These are phyloP conservation scores for Podila minutissima DNA, from an alignment of 192 early-diverging fungal genomes.

Conservation along the genomic window DNA sequence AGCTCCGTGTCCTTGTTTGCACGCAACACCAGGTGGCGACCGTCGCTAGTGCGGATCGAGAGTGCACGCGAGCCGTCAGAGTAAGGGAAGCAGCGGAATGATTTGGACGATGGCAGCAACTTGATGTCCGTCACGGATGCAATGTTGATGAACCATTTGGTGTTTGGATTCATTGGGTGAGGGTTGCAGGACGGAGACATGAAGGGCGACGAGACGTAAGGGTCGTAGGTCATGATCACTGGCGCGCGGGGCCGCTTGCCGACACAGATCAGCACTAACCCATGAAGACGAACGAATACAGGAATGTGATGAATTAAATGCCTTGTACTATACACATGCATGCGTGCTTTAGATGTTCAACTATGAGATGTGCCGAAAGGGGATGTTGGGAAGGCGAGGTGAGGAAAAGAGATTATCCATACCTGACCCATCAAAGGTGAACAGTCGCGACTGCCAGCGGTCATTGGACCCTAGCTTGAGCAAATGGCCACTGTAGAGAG, in stretches of 20 bases:
- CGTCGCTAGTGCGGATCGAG: constrained; percentile 23
- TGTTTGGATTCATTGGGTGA: constrained; percentile 34
- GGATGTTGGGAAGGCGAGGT: not conserved
- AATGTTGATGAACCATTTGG: constrained; percentile 38
- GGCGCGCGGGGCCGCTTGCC: constrained; percentile 26
- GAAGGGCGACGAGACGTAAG: constrained; percentile 37
- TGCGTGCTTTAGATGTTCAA: too few relatives aligned
- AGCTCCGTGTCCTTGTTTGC: constrained; percentile 36
- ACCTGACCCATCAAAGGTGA: constrained; percentile 45
- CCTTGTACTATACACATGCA: too few relatives aligned
- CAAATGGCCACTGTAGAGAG: constrained; percentile 33
- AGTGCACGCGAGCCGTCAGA: constrained; percentile 5
- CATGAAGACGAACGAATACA: not conserved
- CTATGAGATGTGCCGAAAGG: not conserved
- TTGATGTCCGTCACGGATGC: constrained; percentile 11
- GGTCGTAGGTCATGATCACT: constrained; percentile 33
- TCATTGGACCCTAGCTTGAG: constrained; percentile 30
- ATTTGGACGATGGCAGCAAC: constrained; percentile 8
- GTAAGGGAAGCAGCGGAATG: constrained; percentile 12
- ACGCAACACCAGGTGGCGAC: constrained; percentile 13
- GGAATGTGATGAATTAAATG: not conserved
- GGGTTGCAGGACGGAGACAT: constrained; percentile 11
- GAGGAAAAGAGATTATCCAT: not conserved
- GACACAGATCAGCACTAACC: constrained; percentile 19
- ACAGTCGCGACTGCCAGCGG: constrained; percentile 43